A percentile compares a stretch with the other conserved stretches of the same genome.
These are phyloP conservation scores for Phytophthora quininea DNA, from an alignment of 352 stramenopile genomes.

Conservation along the genomic window DNA sequence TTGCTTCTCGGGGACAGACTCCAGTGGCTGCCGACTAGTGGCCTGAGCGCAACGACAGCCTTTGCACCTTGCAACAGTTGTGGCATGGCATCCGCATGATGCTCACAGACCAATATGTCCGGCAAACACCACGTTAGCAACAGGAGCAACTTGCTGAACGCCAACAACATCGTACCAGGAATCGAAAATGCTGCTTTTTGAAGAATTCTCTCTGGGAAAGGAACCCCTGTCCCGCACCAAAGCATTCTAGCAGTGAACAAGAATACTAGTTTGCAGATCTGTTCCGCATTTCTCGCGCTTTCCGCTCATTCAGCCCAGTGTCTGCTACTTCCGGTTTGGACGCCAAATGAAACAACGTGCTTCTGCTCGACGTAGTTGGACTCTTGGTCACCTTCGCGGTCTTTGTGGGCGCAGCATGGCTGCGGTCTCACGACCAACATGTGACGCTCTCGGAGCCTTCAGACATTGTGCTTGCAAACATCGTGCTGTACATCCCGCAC, in stretches of 20 bases:
- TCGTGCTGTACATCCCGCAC: background rate
- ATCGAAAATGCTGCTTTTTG: background rate
- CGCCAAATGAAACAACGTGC: background rate
- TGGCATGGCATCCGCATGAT: background rate
- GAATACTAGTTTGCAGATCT: too few species aligned
- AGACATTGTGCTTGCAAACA: background rate
- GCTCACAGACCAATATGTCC: slow-evolving; percentile 2
- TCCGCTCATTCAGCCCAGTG: too few species aligned
- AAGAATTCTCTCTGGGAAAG: background rate
- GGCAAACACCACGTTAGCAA: slow-evolving; percentile 20
- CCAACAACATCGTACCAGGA: background rate
- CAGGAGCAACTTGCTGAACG: slow-evolving; percentile 13
- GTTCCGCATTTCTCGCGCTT: too few species aligned
- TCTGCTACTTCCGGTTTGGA: background rate
- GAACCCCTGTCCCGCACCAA: too few species aligned
- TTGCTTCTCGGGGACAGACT: slow-evolving; percentile 24
- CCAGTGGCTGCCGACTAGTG: slow-evolving; percentile 24
- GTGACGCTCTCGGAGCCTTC: too few species aligned
- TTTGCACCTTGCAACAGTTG: slow-evolving; percentile 20
- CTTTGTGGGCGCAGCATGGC: too few species aligned
- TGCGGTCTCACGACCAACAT: too few species aligned
- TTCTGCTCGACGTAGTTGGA: background rate
- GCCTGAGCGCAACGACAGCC: slow-evolving; percentile 20
- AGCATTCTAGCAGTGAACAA: too few species aligned
- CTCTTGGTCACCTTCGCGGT: background rate